Base-by-base conservation (phyloP, 371 early-diverging fungal genomes). In the Syncephalastrum racemosum region DNA sequence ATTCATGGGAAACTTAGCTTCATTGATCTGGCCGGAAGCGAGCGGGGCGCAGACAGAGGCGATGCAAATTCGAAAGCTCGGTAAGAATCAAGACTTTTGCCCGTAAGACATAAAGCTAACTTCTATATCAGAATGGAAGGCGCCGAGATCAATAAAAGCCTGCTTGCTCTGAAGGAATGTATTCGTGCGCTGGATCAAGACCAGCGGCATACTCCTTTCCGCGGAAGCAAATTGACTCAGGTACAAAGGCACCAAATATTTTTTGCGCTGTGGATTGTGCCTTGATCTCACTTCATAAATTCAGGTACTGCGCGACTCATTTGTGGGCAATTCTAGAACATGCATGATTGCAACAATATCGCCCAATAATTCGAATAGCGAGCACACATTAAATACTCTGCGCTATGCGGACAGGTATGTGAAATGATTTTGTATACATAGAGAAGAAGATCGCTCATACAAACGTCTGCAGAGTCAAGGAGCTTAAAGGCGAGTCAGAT, bases 1-100 rank as follows among this genome's bases (percentile, higher is more conserved):
- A 77, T 87, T 14, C 68, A 71, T 59, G 94, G 96, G 44, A 98
- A 96, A 67, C 80, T 98, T 20, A 93, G 91, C 69, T 98, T 99
- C 70, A 97, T 99, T 53, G 99, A 99, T 80, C 75, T 99, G 56
- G 99, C 99, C 8, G 99, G 99, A 16, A 95, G 94, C 72, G 99
- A 99, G 74, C 87, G 99, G 52, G 99, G 99, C 16, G 94, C 95
- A 3, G 99, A 99, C 69, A 84, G 99, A 55, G 98, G 97, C 10
- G 95, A 94, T 27, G 83, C 93, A 0, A 89, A 95, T 70, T 78
- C 84, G 43, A 88, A 93, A 65, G 96, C 97, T 50, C 78, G 95
- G 86, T 79, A 79, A 67, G 50, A 68, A 65, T 51, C 6, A 18
- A 16, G 2, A 18, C n/a, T 46, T 24, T 46, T 10, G 1, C n/a